These are phyloP conservation scores for Euryodendron excelsum DNA, from an alignment of 148 eudicot species.

Conservation along the genomic window DNA sequence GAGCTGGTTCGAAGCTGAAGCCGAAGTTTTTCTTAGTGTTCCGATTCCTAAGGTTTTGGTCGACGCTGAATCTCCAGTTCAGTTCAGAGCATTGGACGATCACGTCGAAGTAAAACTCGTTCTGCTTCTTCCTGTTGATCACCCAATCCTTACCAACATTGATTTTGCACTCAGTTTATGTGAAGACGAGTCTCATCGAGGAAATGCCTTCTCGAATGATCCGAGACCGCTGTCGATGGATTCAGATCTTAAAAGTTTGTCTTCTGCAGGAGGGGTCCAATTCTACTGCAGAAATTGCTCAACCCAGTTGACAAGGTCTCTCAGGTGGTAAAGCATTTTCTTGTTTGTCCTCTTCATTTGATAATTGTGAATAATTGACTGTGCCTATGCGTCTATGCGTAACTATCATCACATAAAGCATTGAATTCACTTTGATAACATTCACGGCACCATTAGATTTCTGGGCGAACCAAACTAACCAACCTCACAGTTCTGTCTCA, in stretches of 20 bases:
- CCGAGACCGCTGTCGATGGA: conserved; percentile 46
- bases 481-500: too few relatives aligned
- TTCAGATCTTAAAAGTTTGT: conserved; percentile 54
- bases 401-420: too few relatives aligned
- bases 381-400: too few relatives aligned
- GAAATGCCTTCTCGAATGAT: neutral
- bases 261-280: conserved; percentile 48
- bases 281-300: conserved; percentile 77
- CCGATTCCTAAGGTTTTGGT: conserved; percentile 79
- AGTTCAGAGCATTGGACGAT: conserved; percentile 46
- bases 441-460: too few relatives aligned
- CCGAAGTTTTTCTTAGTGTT: conserved; percentile 35
- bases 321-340: conserved; percentile 39
- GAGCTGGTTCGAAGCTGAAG: conserved; percentile 35
- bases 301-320: conserved; percentile 46
- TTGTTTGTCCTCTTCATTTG: too few relatives aligned
- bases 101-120: conserved; percentile 66
- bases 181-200: conserved; percentile 24
- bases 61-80: conserved; percentile 62
- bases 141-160: conserved; percentile 63
- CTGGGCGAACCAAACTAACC: neutral
- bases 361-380: too few relatives aligned
- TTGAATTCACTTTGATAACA: too few relatives aligned
- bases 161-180: conserved; percentile 28
- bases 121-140: conserved; percentile 78